Evolutionary conservation across 2,329 filamentous ascomycete genomes (phyloP).

Genomic region (Gliomastix tumulicola): DNA sequence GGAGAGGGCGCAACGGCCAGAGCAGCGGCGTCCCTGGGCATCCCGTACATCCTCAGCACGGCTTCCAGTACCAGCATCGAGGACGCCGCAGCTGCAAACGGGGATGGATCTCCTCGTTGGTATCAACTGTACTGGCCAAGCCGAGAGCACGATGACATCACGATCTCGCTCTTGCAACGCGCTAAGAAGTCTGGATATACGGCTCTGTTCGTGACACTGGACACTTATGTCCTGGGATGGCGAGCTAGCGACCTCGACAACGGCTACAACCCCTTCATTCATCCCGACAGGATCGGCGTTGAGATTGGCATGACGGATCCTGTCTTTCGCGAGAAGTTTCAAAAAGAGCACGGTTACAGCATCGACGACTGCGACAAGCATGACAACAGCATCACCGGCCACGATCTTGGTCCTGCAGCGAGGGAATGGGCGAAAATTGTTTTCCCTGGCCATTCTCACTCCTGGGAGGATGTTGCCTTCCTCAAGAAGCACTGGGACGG

Average conservation of each 20-base stretch:
- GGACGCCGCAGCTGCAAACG: slow-evolving; percentile 51
- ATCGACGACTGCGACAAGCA: slow-evolving; percentile 30
- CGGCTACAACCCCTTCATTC: slow-evolving; percentile 48
- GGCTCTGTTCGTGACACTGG: slow-evolving; percentile 59
- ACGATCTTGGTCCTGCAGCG: slow-evolving; percentile 24
- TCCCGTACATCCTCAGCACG: slow-evolving; percentile 59
- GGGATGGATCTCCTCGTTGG: slow-evolving; percentile 47
- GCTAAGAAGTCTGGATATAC: slow-evolving; percentile 51
- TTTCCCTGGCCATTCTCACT: slow-evolving; percentile 41
- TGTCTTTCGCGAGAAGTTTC: slow-evolving; percentile 50
- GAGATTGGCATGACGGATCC: slow-evolving; percentile 55
- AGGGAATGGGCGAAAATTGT: slow-evolving; percentile 40
- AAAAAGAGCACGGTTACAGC: slow-evolving; percentile 28
- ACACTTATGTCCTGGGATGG: slow-evolving; percentile 59
- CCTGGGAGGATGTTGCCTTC: slow-evolving; percentile 50
- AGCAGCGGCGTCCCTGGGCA: slow-evolving; percentile 44
- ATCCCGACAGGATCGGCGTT: slow-evolving; percentile 38
- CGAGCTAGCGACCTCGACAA: slow-evolving; percentile 57
- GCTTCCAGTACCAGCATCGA: slow-evolving; percentile 53
- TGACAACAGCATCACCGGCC: slow-evolving; percentile 12
- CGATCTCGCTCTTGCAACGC: slow-evolving; percentile 48
- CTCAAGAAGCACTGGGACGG: slow-evolving; percentile 51
- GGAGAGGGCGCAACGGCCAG: slow-evolving; percentile 24
- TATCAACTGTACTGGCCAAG: slow-evolving; percentile 64
- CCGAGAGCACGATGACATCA: slow-evolving; percentile 47